Evolutionary conservation across 2,329 filamentous ascomycete genomes (phyloP).

Genomic region (Penicillium sp.): DNA sequence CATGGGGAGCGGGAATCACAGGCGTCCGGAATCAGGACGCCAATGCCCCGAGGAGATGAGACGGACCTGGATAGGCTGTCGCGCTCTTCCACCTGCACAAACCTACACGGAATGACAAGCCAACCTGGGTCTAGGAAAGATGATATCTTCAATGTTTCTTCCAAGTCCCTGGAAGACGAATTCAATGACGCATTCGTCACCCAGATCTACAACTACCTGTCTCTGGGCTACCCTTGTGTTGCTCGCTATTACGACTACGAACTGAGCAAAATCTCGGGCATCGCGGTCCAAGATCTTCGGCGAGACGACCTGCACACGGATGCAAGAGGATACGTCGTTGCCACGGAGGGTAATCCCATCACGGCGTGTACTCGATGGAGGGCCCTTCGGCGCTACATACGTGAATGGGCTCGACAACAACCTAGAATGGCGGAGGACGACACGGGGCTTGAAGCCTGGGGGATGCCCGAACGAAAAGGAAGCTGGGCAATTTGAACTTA

Average conservation of each 20-base stretch:
- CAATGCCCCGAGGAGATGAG: slow-evolving; percentile 17
- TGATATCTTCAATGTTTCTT: slow-evolving; percentile 1
- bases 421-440: slow-evolving; percentile 61
- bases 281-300: slow-evolving; percentile 63
- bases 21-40: slow-evolving; percentile 26
- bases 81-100: not conserved
- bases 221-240: slow-evolving; percentile 81
- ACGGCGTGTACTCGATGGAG: slow-evolving; percentile 68
- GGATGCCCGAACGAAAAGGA: slow-evolving; percentile 52
- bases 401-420: slow-evolving; percentile 85
- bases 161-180: slow-evolving; percentile 51
- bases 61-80: not conserved
- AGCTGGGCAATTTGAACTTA: slow-evolving; percentile 62
- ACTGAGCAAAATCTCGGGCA: slow-evolving; percentile 70
- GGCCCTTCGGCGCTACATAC: slow-evolving; percentile 75
- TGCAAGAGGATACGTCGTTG: slow-evolving; percentile 68
- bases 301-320: slow-evolving; percentile 62
- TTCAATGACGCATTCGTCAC: slow-evolving; percentile 83
- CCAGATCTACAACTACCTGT: slow-evolving; percentile 96
- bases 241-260: slow-evolving; percentile 80
- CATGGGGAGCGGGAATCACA: slow-evolving; percentile 11
- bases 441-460: slow-evolving; percentile 58
- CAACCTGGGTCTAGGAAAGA: not conserved
- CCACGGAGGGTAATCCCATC: slow-evolving; percentile 43
- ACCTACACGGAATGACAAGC: not conserved